Conservation (phyloP, 1,284 basidiomycete species). For the Ceratobasidium sp. region DNA sequence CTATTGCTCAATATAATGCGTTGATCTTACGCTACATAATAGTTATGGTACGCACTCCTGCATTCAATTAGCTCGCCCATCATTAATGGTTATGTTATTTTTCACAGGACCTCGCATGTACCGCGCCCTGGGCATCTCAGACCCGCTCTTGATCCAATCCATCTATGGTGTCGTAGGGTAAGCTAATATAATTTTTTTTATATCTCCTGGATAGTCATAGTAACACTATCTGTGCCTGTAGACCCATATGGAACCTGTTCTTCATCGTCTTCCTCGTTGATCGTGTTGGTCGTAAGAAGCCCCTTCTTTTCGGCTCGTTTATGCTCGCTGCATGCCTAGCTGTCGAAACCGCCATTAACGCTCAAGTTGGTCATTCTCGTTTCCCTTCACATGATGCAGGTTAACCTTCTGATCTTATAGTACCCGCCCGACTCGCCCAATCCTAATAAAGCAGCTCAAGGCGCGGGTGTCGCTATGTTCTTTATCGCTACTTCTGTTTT, state of each 20-base stretch:
- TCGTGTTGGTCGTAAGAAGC: slow-evolving; percentile 30
- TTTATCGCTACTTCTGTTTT: slow-evolving; percentile 76
- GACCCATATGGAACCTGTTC: slow-evolving; percentile 35
- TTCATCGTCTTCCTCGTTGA: slow-evolving; percentile 38
- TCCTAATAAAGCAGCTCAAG: slow-evolving; percentile 25
- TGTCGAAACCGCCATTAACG: slow-evolving; percentile 32
- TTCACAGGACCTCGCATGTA: slow-evolving; percentile 31
- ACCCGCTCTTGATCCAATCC: slow-evolving; percentile 29
- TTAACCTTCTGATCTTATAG: background rate
- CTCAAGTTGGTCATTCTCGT: background rate
- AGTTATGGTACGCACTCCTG: slow-evolving; percentile 15
- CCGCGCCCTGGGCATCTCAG: slow-evolving; percentile 24
- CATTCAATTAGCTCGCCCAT: too few relatives aligned
- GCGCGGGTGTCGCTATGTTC: slow-evolving; percentile 57
- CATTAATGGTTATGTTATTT: background rate
- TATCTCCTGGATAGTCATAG: background rate
- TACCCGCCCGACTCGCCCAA: slow-evolving; percentile 27
- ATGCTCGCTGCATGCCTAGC: slow-evolving; percentile 32
- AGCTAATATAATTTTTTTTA: background rate
- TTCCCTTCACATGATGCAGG: background rate
- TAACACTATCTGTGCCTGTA: background rate
- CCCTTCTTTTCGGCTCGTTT: slow-evolving; percentile 27
- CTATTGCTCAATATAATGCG: background rate
- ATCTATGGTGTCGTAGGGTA: slow-evolving; percentile 36
- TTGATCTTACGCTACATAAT: background rate